A percentile compares a stretch with the other conserved stretches of the same genome.
These are phyloP conservation scores for Carex scoparia DNA, from an alignment of 176 grass and related monocot species.

Conservation along the genomic window DNA sequence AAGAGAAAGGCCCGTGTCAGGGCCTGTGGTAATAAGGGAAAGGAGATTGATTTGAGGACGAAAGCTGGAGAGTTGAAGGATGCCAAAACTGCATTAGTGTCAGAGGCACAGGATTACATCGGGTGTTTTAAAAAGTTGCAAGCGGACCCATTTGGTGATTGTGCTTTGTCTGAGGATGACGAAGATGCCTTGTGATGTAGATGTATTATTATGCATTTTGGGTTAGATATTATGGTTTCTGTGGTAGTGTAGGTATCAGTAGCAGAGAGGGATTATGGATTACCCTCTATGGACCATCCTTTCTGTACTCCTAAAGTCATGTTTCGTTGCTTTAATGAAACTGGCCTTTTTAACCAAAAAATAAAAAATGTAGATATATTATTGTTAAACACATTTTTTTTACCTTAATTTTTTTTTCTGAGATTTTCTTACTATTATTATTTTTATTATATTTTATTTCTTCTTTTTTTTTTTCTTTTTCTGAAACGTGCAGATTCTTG, in stretches of 20 bases:
- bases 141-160: conserved; percentile 40
- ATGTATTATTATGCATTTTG: not conserved
- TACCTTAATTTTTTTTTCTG: not conserved
- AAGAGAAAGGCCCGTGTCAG: conserved; percentile 34
- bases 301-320: no score
- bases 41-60: conserved; percentile 7
- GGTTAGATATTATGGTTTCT: no score
- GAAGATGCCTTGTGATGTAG: not conserved
- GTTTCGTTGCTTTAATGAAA: no score
- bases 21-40: conserved; percentile 21
- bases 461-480: not conserved
- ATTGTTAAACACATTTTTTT: not conserved
- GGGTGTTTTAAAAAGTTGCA: conserved; percentile 53
- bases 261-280: no score
- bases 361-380: conserved; percentile 1
- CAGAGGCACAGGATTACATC: conserved; percentile 65
- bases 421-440: not conserved
- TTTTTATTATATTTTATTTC: not conserved
- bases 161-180: conserved; percentile 32
- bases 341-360: no score
- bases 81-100: conserved; percentile 56
- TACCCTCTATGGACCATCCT: no score
- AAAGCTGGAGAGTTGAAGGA: conserved; percentile 37
- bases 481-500: not conserved
- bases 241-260: no score